A percentile compares a stretch with the other conserved stretches of the same genome.
phyloP scores from a whole-genome alignment of 83 land plant genomes.

The Larix sibirica region DNA sequence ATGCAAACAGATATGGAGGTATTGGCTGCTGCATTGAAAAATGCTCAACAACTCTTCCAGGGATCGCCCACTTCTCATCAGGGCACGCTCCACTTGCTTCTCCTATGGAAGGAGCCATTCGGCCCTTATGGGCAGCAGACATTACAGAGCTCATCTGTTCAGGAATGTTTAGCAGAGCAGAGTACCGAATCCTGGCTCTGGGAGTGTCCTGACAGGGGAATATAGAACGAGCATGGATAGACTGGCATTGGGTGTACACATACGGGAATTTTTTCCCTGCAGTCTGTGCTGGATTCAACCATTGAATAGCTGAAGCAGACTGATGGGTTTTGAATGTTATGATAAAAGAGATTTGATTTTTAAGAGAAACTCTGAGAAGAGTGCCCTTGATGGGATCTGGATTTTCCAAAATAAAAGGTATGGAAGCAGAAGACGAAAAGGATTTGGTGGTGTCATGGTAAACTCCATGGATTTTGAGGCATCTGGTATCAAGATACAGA shows the following conservation, averaged over 20 bases:
- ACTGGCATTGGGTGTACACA: conserved; percentile 91
- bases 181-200: conserved; percentile 59
- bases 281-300: conserved; percentile 86
- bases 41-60: conserved; percentile 69
- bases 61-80: conserved; percentile 41
- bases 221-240: conserved; percentile 88
- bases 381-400: conserved; percentile 58
- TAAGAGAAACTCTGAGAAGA: conserved; percentile 39
- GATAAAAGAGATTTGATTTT: conserved; percentile 29
- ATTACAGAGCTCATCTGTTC: conserved; percentile 65
- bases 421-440: conserved; percentile 23
- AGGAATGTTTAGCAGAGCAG: conserved; percentile 72
- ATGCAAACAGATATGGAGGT: conserved; percentile 89
- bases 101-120: conserved; percentile 24
- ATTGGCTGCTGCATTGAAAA: conserved; percentile 82
- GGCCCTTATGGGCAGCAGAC: conserved; percentile 69
- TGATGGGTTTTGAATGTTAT: conserved; percentile 58
- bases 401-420: conserved; percentile 49
- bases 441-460: conserved; percentile 21
- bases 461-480: conserved; percentile 53
- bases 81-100: conserved; percentile 22
- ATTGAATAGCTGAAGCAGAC: conserved; percentile 78
- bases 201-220: conserved; percentile 98
- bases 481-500: conserved; percentile 75
- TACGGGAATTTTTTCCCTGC: conserved; percentile 53